Conservation (phyloP, 1,139 yeast species). For the Yamadazyma aaseri region DNA sequence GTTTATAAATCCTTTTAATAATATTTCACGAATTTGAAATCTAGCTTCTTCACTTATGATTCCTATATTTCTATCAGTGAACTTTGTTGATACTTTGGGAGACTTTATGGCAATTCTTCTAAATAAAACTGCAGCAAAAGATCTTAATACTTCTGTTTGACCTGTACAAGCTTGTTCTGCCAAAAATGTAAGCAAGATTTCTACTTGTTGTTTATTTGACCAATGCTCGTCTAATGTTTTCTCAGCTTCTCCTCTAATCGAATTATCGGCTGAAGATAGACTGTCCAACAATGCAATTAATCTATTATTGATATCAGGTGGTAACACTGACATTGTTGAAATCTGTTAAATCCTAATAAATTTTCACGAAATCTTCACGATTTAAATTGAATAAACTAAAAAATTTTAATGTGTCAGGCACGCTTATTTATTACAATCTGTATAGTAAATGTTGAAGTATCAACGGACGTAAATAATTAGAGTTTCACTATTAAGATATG, state of each 20-base stretch:
- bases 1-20: constrained; percentile 70
- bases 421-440: no score
- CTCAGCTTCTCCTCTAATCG: constrained; percentile 76
- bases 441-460: no score
- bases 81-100: constrained; percentile 59
- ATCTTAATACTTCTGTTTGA: constrained; percentile 49
- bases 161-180: constrained; percentile 78
- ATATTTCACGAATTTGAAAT: constrained; percentile 59
- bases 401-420: constrained; percentile 7
- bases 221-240: constrained; percentile 69
- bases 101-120: constrained; percentile 83
- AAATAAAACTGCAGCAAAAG: constrained; percentile 84
- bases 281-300: constrained; percentile 62
- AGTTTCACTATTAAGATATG: no score
- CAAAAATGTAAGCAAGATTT: constrained; percentile 68
- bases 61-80: constrained; percentile 77
- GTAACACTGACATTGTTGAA: constrained; percentile 52
- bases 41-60: constrained; percentile 59
- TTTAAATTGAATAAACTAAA: constrained; percentile 4
- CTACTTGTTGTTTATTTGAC: constrained; percentile 64
- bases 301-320: constrained; percentile 58
- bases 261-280: constrained; percentile 76
- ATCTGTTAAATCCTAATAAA: not conserved
- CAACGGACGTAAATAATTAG: no score
- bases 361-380: constrained; percentile 2